Conservation (phyloP, 202 grass and related monocot species). For the Schoenoplectus tabernaemontani region DNA sequence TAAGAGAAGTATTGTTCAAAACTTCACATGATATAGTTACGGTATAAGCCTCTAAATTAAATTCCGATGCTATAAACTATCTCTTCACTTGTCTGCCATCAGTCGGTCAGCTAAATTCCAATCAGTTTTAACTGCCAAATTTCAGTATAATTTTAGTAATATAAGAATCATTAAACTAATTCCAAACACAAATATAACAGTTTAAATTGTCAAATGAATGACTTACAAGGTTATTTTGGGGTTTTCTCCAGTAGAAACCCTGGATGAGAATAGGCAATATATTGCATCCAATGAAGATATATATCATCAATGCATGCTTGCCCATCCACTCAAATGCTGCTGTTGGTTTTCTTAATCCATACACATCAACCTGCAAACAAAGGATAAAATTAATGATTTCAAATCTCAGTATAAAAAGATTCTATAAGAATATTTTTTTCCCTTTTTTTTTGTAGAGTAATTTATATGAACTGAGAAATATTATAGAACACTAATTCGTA, state of each 20-base stretch:
- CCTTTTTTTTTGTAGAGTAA: not conserved
- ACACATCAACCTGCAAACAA: slow-evolving; percentile 56
- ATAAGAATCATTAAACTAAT: not conserved
- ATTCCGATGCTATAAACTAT: not conserved
- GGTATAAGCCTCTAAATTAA: not conserved
- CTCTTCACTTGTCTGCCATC: not conserved
- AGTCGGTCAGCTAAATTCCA: slow-evolving; percentile 25
- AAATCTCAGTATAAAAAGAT: slow-evolving; percentile 4
- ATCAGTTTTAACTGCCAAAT: slow-evolving; percentile 51
- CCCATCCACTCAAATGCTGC: slow-evolving; percentile 84
- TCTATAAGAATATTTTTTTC: not conserved
- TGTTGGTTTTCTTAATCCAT: slow-evolving; percentile 55
- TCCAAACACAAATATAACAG: not conserved
- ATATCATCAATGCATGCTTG: slow-evolving; percentile 88
- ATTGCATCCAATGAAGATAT: slow-evolving; percentile 79
- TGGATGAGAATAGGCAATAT: slow-evolving; percentile 84
- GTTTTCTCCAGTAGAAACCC: slow-evolving; percentile 75
- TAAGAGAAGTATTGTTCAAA: not conserved
- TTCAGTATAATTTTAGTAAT: not conserved
- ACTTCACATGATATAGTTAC: not conserved
- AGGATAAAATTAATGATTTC: not conserved
- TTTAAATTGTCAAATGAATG: not conserved
- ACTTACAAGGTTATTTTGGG: slow-evolving; percentile 83
- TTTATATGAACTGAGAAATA: not conserved
- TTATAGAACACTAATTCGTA: slow-evolving; percentile 19